Percentiles rank a stretch among this genome's conserved stretches.
Evolutionary conservation across 805 yeast species (phyloP).

Genomic region (Millerozyma acaciae): DNA sequence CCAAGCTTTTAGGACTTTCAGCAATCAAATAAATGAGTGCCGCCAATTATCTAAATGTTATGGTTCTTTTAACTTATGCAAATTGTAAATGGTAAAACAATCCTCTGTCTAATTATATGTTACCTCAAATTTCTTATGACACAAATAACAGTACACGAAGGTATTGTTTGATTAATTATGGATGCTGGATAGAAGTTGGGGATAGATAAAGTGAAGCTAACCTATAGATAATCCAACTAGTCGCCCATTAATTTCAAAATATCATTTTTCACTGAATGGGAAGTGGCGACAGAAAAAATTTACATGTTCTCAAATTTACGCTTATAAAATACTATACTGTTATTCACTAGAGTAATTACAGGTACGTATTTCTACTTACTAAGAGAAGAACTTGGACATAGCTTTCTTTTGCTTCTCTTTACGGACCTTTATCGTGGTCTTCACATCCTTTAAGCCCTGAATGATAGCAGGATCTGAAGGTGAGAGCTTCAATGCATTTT

Average conservation of each 20-base stretch:
- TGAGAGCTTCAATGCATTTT: slow-evolving; percentile 57
- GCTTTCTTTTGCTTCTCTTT: slow-evolving; percentile 70
- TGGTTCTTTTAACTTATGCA: slow-evolving; percentile 7
- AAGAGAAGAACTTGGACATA: slow-evolving; percentile 61
- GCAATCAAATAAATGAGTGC: slow-evolving; percentile 36
- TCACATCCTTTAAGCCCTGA: slow-evolving; percentile 61
- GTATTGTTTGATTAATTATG: slow-evolving; percentile 2
- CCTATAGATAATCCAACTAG: slow-evolving; percentile 1
- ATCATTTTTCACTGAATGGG: slow-evolving; percentile 4
- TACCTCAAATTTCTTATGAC: not conserved
- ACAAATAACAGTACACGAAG: slow-evolving; percentile 1
- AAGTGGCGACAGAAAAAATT: slow-evolving; percentile 15
- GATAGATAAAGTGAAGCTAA: slow-evolving; percentile 1
- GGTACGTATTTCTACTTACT: slow-evolving; percentile 1
- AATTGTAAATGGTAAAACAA: slow-evolving; percentile 6
- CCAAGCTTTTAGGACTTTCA: slow-evolving; percentile 2
- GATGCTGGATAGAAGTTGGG: slow-evolving; percentile 3
- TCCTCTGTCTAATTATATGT: slow-evolving; percentile 2
- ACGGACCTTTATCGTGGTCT: slow-evolving; percentile 47
- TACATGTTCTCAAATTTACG: slow-evolving; percentile 8
- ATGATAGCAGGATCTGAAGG: slow-evolving; percentile 72
- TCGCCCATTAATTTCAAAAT: slow-evolving; percentile 1
- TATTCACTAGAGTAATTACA: not conserved
- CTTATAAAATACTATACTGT: not conserved
- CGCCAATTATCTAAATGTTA: slow-evolving; percentile 4